phyloP scores from a whole-genome alignment of 805 yeast genomes.

The Sugiyamaella valdiviana region DNA sequence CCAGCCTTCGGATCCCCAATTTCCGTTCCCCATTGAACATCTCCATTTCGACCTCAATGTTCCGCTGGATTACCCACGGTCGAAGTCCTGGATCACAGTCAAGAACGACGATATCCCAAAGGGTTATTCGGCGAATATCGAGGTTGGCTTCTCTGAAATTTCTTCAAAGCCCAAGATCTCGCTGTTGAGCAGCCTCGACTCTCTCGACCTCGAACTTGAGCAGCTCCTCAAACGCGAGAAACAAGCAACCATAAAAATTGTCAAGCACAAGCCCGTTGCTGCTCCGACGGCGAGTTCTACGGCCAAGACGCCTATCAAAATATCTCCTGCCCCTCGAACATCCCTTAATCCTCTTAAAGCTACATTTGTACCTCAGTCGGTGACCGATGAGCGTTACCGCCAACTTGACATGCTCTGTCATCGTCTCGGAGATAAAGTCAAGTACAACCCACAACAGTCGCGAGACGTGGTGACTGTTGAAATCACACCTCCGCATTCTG shows the following conservation, averaged over 20 bases:
- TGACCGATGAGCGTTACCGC: constrained; percentile 15
- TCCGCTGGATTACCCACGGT: constrained; percentile 51
- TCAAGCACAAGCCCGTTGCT: constrained; percentile 29
- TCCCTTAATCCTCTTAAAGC: not conserved
- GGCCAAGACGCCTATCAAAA: not conserved
- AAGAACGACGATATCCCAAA: constrained; percentile 63
- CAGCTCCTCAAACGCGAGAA: constrained; percentile 52
- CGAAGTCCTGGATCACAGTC: constrained; percentile 47
- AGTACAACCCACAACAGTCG: constrained; percentile 5
- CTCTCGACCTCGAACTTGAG: constrained; percentile 56
- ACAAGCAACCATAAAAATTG: constrained; percentile 55
- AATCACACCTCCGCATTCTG: constrained; percentile 11
- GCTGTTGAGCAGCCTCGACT: constrained; percentile 47
- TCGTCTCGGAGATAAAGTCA: constrained; percentile 12
- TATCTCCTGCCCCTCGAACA: not conserved
- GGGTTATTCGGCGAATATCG: constrained; percentile 63
- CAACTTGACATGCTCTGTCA: constrained; percentile 18
- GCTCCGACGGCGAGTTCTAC: not conserved
- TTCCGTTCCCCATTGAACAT: constrained; percentile 56
- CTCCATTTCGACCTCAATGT: constrained; percentile 48
- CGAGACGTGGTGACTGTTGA: constrained; percentile 9
- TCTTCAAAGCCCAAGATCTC: constrained; percentile 34
- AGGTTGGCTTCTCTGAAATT: constrained; percentile 52
- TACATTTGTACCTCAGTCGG: constrained; percentile 18
- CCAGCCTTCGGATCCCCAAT: constrained; percentile 63